A percentile compares a stretch with the other conserved stretches of the same genome.
These are phyloP conservation scores for Ceriops tagal DNA, from an alignment of 345 rosid species.

Conservation along the genomic window DNA sequence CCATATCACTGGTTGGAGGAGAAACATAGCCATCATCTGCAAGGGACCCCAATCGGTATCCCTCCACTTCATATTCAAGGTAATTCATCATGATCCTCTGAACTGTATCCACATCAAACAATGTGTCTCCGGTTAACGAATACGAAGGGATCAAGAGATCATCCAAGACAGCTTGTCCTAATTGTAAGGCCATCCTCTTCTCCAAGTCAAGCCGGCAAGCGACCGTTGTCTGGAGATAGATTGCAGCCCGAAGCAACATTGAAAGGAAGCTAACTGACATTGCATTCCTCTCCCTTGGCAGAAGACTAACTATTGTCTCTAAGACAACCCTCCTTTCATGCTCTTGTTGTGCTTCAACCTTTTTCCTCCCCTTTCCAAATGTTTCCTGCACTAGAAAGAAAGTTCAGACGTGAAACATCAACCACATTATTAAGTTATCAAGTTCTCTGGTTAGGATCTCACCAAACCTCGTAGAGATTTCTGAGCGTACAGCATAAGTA, in stretches of 20 bases:
- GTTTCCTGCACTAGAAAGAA: conserved; percentile 59
- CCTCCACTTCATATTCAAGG: conserved; percentile 60
- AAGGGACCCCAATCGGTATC: conserved; percentile 30
- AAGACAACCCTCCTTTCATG: conserved; percentile 84
- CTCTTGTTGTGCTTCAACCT: conserved; percentile 67
- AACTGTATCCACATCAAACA: conserved; percentile 78
- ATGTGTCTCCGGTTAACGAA: conserved; percentile 66
- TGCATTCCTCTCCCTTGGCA: conserved; percentile 75
- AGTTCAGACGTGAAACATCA: conserved; percentile 8
- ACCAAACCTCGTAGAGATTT: conserved; percentile 95
- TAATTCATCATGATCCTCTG: conserved; percentile 72
- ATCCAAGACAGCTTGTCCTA: conserved; percentile 78
- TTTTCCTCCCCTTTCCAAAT: conserved; percentile 73
- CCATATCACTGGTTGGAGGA: conserved; percentile 52
- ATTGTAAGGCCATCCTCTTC: conserved; percentile 74
- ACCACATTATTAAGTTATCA: conserved; percentile 3
- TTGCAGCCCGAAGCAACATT: conserved; percentile 77
- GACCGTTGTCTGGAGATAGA: conserved; percentile 82
- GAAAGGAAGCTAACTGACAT: conserved; percentile 91
- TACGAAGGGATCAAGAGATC: conserved; percentile 84
- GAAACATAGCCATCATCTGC: conserved; percentile 42
- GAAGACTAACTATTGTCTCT: conserved; percentile 83
- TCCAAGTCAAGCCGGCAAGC: conserved; percentile 94
- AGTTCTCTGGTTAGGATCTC: conserved; percentile 38
- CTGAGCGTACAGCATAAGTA: conserved; percentile 92